Conservation (phyloP, 208 protist genomes). For the Hexamita inflata region DNA sequence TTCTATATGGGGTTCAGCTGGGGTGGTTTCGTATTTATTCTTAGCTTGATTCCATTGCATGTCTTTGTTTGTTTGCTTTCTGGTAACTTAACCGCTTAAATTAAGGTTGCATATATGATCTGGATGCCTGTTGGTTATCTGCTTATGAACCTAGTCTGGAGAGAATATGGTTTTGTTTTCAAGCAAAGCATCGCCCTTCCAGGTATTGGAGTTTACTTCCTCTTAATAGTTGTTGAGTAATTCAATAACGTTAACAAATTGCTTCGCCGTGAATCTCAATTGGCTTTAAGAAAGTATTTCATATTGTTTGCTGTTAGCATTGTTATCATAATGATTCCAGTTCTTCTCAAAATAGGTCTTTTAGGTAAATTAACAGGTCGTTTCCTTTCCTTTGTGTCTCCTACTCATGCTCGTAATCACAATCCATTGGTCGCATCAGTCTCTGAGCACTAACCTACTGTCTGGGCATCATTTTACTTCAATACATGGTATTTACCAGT, state of each 20-base stretch:
- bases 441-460: slow-evolving; percentile 76
- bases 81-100: slow-evolving; percentile 58
- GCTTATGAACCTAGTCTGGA: slow-evolving; percentile 66
- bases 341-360: slow-evolving; percentile 26
- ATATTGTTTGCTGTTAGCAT: slow-evolving; percentile 29
- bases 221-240: slow-evolving; percentile 55
- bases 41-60: slow-evolving; percentile 84
- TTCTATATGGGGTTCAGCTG: slow-evolving; percentile 73
- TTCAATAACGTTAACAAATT: slow-evolving; percentile 50
- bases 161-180: slow-evolving; percentile 76
- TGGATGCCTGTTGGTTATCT: slow-evolving; percentile 77
- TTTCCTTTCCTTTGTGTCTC: slow-evolving; percentile 70
- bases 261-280: slow-evolving; percentile 43
- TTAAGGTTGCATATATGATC: slow-evolving; percentile 75
- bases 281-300: slow-evolving; percentile 33
- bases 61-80: slow-evolving; percentile 62
- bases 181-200: slow-evolving; percentile 73
- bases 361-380: slow-evolving; percentile 54
- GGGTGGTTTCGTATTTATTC: slow-evolving; percentile 92
- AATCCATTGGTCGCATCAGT: slow-evolving; percentile 81
- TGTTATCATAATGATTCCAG: slow-evolving; percentile 24
- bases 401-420: slow-evolving; percentile 66
- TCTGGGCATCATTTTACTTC: slow-evolving; percentile 73
- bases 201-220: slow-evolving; percentile 62
- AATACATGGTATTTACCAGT: slow-evolving; percentile 65